These are phyloP conservation scores for Entelexis sorbosivorans DNA, from an alignment of 1,139 yeast genomes.

Conservation along the genomic window DNA sequence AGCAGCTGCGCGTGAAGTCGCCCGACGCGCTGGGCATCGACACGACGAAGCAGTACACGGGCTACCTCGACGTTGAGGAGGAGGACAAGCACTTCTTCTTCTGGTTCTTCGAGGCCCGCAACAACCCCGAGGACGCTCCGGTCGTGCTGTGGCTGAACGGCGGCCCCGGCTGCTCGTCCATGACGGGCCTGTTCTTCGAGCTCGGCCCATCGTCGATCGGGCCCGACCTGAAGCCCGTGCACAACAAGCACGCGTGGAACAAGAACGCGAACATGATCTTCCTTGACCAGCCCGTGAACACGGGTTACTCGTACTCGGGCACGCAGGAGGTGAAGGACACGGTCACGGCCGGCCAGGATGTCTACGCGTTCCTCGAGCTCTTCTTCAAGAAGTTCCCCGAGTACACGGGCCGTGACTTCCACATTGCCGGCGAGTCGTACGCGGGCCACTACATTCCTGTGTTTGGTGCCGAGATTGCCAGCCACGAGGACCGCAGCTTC, in stretches of 20 bases:
- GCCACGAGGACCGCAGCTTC: slow-evolving; percentile 69
- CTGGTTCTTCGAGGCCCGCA: slow-evolving; percentile 65
- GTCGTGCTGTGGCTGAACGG: slow-evolving; percentile 63
- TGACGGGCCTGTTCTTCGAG: slow-evolving; percentile 58
- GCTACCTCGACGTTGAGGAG: slow-evolving; percentile 59
- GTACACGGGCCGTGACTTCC: slow-evolving; percentile 59
- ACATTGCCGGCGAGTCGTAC: slow-evolving; percentile 97
- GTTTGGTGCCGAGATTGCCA: slow-evolving; percentile 76
- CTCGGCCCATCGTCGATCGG: slow-evolving; percentile 53
- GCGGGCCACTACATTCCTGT: slow-evolving; percentile 97
- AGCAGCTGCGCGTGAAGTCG: slow-evolving; percentile 28
- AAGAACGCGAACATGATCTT: slow-evolving; percentile 56
- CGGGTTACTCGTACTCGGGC: slow-evolving; percentile 54
- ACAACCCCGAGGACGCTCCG: slow-evolving; percentile 55
- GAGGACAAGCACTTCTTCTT: slow-evolving; percentile 80
- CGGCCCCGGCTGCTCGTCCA: slow-evolving; percentile 66
- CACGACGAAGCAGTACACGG: slow-evolving; percentile 50
- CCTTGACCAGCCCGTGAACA: slow-evolving; percentile 68
- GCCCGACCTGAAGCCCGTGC: slow-evolving; percentile 46
- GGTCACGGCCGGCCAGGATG: slow-evolving; percentile 84
- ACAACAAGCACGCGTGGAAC: slow-evolving; percentile 62
- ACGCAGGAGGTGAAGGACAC: slow-evolving; percentile 52
- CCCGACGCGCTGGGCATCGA: slow-evolving; percentile 52
- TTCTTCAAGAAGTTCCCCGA: slow-evolving; percentile 89
- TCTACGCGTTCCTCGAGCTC: slow-evolving; percentile 78